Percentiles rank a stretch among this genome's conserved stretches.
phyloP scores from a whole-genome alignment of 1,139 yeast genomes.

The Blastobotrys illinoisensis region DNA sequence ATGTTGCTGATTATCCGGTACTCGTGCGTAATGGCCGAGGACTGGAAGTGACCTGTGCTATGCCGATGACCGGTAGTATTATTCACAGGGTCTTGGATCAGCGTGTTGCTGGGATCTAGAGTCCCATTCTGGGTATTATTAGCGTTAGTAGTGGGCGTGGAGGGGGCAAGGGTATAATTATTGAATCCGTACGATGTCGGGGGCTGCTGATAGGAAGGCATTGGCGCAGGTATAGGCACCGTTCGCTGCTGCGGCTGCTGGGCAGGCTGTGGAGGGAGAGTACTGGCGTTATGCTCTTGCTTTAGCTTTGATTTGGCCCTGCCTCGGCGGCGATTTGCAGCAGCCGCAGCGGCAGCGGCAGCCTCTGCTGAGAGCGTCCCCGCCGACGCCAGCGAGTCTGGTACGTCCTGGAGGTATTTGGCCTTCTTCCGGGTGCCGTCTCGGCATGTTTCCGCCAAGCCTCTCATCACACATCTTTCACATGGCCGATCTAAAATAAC shows the following conservation, averaged over 20 bases:
- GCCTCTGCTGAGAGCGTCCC: neutral
- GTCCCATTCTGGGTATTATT: neutral
- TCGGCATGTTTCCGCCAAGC: constrained; percentile 65
- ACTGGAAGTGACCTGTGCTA: constrained; percentile 41
- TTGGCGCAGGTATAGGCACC: neutral
- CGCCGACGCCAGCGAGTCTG: constrained; percentile 7
- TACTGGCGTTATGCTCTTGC: neutral
- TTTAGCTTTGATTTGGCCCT: neutral
- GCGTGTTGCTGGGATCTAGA: neutral
- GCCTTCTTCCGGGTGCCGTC: constrained; percentile 88
- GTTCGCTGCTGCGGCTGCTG: neutral
- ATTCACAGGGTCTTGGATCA: neutral
- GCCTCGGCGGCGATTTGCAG: neutral
- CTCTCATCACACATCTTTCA: constrained; percentile 65
- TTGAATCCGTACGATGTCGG: neutral
- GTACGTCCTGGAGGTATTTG: constrained; percentile 53
- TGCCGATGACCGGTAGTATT: neutral
- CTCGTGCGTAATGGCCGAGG: constrained; percentile 75
- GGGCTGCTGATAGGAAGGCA: neutral
- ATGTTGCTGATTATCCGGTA: constrained; percentile 73
- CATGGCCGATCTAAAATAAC: constrained; percentile 58
- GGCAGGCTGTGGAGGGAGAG: neutral
- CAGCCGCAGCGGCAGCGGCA: constrained; percentile 1
- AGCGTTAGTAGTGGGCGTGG: neutral
- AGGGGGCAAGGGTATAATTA: neutral